phyloP scores from a whole-genome alignment of 1,139 yeast species.

The Geotrichum histeridarum region DNA sequence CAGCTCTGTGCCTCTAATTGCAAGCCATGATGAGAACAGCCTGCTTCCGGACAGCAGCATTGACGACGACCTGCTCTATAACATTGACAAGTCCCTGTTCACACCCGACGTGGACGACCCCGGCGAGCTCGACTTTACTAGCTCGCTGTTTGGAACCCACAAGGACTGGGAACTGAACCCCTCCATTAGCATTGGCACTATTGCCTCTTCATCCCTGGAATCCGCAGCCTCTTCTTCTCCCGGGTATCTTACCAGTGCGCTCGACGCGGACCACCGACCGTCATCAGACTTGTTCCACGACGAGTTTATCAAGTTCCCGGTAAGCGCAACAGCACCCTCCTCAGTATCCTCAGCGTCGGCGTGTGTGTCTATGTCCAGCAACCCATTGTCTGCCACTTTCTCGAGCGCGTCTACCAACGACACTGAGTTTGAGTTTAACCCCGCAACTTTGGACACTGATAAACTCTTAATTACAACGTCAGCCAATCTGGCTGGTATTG shows the following conservation, averaged over 20 bases:
- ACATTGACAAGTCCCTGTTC: background rate
- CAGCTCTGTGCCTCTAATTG: background rate
- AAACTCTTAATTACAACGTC: conserved; percentile 2
- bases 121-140: background rate
- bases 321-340: background rate
- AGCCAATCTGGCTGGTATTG: conserved; percentile 4
- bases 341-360: too few relatives aligned
- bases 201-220: background rate
- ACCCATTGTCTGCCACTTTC: background rate
- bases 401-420: conserved; percentile 1
- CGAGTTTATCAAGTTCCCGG: conserved; percentile 10
- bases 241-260: background rate
- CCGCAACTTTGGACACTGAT: background rate
- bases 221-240: background rate
- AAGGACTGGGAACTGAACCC: background rate
- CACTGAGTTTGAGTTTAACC: background rate
- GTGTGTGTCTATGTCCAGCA: too few relatives aligned
- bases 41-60: background rate
- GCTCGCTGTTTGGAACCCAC: background rate
- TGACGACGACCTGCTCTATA: background rate
- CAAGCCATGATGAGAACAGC: background rate
- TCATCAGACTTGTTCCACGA: conserved; percentile 4
- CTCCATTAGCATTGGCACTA: too few relatives aligned
- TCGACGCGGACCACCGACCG: background rate
- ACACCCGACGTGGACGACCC: background rate